Evolutionary conservation across 148 eudicot genomes (phyloP).

Genomic region (Amaranthus palmeri): DNA sequence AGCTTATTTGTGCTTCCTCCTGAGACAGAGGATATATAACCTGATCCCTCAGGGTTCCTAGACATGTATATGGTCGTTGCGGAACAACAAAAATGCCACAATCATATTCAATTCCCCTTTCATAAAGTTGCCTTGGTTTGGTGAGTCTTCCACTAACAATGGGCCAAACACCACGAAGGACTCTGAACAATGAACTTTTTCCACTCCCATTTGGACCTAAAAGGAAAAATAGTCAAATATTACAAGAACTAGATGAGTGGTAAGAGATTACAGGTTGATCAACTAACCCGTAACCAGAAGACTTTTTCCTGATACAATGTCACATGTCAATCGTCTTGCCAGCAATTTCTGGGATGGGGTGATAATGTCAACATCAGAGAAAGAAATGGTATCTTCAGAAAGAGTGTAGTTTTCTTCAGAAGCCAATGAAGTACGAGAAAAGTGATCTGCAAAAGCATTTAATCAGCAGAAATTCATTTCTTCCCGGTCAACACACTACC

Average conservation of each 20-base stretch:
- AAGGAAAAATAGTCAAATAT: conserved; percentile 9
- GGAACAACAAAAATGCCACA: conserved; percentile 86
- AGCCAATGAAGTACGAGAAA: conserved; percentile 28
- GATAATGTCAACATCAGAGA: conserved; percentile 79
- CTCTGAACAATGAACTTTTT: conserved; percentile 92
- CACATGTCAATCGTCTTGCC: conserved; percentile 72
- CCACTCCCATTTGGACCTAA: conserved; percentile 99
- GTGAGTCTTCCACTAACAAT: conserved; percentile 64
- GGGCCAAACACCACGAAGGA: conserved; percentile 94
- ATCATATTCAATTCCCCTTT: conserved; percentile 45
- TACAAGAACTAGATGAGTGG: conserved; percentile 3
- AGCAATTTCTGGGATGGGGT: conserved; percentile 77
- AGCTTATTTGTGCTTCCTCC: conserved; percentile 68
- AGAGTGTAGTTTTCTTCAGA: conserved; percentile 27
- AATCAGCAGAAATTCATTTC: conserved; percentile 25
- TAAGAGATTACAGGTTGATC: not conserved
- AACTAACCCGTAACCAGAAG: conserved; percentile 93
- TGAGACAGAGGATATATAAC: conserved; percentile 83
- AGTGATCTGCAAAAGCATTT: conserved; percentile 41
- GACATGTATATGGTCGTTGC: conserved; percentile 90
- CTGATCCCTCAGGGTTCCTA: conserved; percentile 92
- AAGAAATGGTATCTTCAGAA: conserved; percentile 51
- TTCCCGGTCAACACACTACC: not conserved
- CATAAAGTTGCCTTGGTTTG: conserved; percentile 52
- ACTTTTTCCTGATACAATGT: conserved; percentile 66